Evolutionary conservation across 306 rosid genomes (phyloP).

Genomic region (Malus asiatica): DNA sequence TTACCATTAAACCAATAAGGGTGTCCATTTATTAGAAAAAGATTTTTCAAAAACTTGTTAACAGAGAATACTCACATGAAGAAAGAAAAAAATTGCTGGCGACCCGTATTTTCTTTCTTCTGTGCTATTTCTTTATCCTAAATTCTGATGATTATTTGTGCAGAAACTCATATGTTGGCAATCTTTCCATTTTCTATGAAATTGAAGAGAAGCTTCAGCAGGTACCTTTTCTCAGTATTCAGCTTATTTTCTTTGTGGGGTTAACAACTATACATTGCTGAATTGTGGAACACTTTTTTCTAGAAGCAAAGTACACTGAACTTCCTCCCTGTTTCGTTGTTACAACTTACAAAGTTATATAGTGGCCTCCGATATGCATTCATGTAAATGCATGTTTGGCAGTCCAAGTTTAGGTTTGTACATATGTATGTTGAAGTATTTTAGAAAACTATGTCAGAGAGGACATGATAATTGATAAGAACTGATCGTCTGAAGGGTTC

Average conservation of each 20-base stretch:
- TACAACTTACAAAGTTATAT: not conserved
- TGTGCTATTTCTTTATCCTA: constrained; percentile 4
- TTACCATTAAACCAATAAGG: not conserved
- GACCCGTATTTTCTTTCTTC: not conserved
- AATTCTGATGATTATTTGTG: constrained; percentile 29
- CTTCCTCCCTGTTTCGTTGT: not conserved
- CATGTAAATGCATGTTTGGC: not conserved
- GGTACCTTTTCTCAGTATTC: constrained; percentile 41
- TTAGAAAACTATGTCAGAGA: not conserved
- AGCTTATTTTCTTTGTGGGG: constrained; percentile 18
- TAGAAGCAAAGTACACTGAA: not conserved
- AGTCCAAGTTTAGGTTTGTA: not conserved
- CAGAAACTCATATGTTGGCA: constrained; percentile 93
- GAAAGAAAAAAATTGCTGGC: not conserved
- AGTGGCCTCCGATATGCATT: not conserved
- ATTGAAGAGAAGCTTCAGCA: constrained; percentile 80
- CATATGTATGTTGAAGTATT: not conserved
- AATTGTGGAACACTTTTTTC: constrained; percentile 1
- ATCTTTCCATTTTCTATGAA: constrained; percentile 67
- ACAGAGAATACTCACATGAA: not conserved
- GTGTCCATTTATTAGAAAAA: not conserved
- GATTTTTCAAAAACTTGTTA: not conserved
- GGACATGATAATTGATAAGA: not conserved
- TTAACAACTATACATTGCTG: constrained; percentile 8
- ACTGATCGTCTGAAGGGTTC: not conserved